These are phyloP conservation scores for Earliella scabrosa DNA, from an alignment of 1,284 basidiomycete genomes.

Conservation along the genomic window DNA sequence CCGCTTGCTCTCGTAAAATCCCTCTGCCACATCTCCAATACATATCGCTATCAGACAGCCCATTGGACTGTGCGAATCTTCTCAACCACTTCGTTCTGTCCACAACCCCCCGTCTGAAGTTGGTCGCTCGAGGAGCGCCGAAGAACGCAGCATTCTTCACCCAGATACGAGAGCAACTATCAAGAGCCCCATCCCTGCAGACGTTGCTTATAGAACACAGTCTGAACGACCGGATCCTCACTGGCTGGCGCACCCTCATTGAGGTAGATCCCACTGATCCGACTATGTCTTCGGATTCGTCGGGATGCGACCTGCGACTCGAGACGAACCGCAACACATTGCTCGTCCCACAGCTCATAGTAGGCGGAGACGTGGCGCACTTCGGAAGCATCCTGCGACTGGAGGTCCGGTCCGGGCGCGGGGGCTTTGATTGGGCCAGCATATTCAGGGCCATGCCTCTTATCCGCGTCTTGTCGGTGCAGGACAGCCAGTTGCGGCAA, in stretches of 20 bases:
- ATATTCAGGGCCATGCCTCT: slow-evolving; percentile 12
- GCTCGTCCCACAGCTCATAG: not conserved
- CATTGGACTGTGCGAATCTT: not conserved
- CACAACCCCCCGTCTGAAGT: not conserved
- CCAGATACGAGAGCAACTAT: no score
- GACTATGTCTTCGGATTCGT: no score
- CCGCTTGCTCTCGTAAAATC: no score
- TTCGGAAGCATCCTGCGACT: not conserved
- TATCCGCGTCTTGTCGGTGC: slow-evolving; percentile 6
- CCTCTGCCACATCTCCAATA: not conserved
- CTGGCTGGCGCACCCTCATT: not conserved
- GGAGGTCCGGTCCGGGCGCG: not conserved
- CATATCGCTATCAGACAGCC: not conserved
- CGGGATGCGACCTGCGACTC: not conserved
- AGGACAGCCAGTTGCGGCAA: not conserved
- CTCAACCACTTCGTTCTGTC: not conserved
- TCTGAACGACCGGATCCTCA: no score
- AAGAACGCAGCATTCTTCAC: no score
- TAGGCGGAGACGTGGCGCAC: no score
- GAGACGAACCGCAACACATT: not conserved
- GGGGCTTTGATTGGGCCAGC: slow-evolving; percentile 7
- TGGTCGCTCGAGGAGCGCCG: not conserved
- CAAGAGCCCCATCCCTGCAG: no score
- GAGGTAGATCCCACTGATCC: no score
- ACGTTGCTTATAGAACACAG: no score